These are phyloP conservation scores for Goffeauzyma gilvescens DNA, from an alignment of 768 basidiomycete species.

Conservation along the genomic window DNA sequence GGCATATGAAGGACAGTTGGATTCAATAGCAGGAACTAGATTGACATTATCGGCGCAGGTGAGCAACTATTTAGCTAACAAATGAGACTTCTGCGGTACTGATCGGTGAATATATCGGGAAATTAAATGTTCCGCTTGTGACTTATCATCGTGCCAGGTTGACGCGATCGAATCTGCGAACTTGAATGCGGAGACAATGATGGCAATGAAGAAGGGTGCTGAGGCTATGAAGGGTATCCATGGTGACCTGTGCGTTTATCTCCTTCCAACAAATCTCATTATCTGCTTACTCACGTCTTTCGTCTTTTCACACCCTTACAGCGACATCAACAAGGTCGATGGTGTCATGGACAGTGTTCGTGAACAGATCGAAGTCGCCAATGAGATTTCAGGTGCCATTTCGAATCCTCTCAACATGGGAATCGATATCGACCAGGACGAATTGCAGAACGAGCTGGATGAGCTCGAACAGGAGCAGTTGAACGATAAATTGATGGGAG, in stretches of 20 bases:
- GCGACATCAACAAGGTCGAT: slow-evolving; percentile 75
- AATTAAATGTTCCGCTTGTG: too few species aligned
- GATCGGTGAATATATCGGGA: background rate
- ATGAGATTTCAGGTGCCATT: slow-evolving; percentile 78
- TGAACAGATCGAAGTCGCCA: slow-evolving; percentile 78
- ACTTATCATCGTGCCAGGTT: slow-evolving; percentile 35
- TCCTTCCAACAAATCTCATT: too few species aligned
- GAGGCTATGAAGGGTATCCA: slow-evolving; percentile 79
- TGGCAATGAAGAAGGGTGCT: slow-evolving; percentile 87
- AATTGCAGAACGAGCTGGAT: slow-evolving; percentile 57
- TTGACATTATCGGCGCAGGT: slow-evolving; percentile 82
- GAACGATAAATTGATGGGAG: slow-evolving; percentile 62
- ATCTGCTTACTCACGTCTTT: background rate
- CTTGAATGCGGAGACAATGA: slow-evolving; percentile 92
- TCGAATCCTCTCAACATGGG: slow-evolving; percentile 48
- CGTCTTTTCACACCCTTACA: slow-evolving; percentile 30
- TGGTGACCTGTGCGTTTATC: slow-evolving; percentile 68
- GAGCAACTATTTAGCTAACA: too few species aligned
- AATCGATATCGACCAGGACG: slow-evolving; percentile 54
- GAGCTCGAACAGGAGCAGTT: slow-evolving; percentile 76
- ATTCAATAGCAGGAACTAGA: slow-evolving; percentile 62
- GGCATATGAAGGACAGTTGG: slow-evolving; percentile 64
- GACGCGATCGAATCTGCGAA: slow-evolving; percentile 95
- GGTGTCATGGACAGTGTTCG: slow-evolving; percentile 65
- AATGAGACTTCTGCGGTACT: background rate